Evolutionary conservation across 768 basidiomycete species (phyloP).

Genomic region (Sistotremastrum suecicum): DNA sequence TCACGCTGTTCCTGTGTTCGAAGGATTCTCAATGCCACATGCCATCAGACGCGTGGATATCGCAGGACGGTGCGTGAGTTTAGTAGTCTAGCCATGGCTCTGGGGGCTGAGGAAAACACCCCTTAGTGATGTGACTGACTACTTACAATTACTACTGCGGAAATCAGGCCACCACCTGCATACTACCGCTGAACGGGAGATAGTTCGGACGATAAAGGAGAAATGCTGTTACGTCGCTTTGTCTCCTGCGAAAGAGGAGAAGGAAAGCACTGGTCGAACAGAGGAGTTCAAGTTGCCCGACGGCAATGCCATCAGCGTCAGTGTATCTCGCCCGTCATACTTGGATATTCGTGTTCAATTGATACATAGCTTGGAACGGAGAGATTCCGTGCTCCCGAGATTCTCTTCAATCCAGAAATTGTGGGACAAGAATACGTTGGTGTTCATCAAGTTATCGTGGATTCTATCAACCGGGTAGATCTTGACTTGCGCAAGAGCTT

Average conservation of each 20-base stretch:
- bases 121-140: constrained; percentile 85
- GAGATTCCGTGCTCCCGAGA: constrained; percentile 93
- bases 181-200: constrained; percentile 93
- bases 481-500: constrained; percentile 89
- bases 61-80: constrained; percentile 63
- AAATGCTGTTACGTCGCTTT: constrained; percentile 93
- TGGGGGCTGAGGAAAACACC: background rate
- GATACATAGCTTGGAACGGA: constrained; percentile 74
- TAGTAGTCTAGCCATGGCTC: background rate
- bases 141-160: constrained; percentile 84
- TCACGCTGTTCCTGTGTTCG: constrained; percentile 96
- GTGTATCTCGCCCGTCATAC: constrained; percentile 6
- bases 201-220: constrained; percentile 95
- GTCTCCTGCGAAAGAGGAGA: constrained; percentile 91
- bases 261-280: constrained; percentile 58
- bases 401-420: constrained; percentile 93
- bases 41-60: constrained; percentile 94
- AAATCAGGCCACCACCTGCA: constrained; percentile 92
- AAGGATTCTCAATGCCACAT: constrained; percentile 98
- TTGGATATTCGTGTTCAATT: background rate
- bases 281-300: constrained; percentile 94
- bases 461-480: constrained; percentile 93
- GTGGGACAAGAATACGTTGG: constrained; percentile 95
- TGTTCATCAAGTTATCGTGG: constrained; percentile 97
- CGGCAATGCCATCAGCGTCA: constrained; percentile 81